Evolutionary conservation across 2,329 filamentous ascomycete genomes (phyloP).

Genomic region (Colletotrichum musae): DNA sequence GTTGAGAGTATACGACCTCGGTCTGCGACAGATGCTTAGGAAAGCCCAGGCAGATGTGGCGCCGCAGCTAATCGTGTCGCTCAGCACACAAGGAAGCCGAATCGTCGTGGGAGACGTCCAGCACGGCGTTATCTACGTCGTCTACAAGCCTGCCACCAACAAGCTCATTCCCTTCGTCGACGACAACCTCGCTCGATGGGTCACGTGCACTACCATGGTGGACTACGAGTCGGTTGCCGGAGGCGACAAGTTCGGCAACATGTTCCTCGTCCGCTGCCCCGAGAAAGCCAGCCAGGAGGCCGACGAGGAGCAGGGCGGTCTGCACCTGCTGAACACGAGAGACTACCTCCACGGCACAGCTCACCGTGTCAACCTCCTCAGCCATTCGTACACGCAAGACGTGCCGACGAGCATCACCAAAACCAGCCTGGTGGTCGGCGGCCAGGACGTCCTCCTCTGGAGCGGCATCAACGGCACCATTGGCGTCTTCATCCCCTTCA

Average conservation of each 20-base stretch:
- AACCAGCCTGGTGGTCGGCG: slow-evolving; percentile 89
- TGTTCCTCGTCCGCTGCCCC: slow-evolving; percentile 93
- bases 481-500: slow-evolving; percentile 92
- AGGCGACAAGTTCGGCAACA: slow-evolving; percentile 97
- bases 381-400: slow-evolving; percentile 92
- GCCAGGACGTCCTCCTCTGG: slow-evolving; percentile 93
- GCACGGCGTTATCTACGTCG: slow-evolving; percentile 91
- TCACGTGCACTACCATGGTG: slow-evolving; percentile 91
- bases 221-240: slow-evolving; percentile 97
- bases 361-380: slow-evolving; percentile 86
- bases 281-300: slow-evolving; percentile 88
- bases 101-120: slow-evolving; percentile 94
- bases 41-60: slow-evolving; percentile 89
- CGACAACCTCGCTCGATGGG: slow-evolving; percentile 91
- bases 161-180: slow-evolving; percentile 94
- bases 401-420: slow-evolving; percentile 93
- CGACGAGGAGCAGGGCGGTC: slow-evolving; percentile 91
- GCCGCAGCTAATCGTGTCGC: slow-evolving; percentile 85
- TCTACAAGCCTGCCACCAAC: slow-evolving; percentile 94
- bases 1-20: slow-evolving; percentile 91
- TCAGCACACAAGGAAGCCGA: slow-evolving; percentile 91
- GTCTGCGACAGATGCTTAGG: slow-evolving; percentile 91
- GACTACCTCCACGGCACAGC: slow-evolving; percentile 91
- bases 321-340: slow-evolving; percentile 91
- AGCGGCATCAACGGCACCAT: slow-evolving; percentile 94